Percentiles rank a stretch among this genome's conserved stretches.
These are phyloP conservation scores for Populus tremula DNA, from an alignment of 345 rosid species.

Conservation along the genomic window DNA sequence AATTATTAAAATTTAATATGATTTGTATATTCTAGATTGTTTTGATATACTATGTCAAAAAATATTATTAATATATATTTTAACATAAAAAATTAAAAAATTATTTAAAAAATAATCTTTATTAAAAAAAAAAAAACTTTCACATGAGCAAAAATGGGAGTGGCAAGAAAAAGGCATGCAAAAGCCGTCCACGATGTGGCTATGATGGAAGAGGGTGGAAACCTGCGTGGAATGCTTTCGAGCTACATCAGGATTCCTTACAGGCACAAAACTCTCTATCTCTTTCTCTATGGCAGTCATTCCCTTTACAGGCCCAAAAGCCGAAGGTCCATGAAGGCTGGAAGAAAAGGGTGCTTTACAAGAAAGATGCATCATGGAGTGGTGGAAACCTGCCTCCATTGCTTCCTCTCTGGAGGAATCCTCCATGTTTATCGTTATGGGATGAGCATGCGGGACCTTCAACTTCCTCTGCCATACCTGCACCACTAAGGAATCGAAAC, in stretches of 20 bases:
- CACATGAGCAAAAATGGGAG: not conserved
- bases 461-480: not conserved
- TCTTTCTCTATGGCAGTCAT: not conserved
- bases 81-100: too few species aligned
- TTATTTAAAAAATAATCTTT: too few species aligned
- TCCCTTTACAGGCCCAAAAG: not conserved
- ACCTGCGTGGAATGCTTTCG: not conserved
- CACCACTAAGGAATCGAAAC: not conserved
- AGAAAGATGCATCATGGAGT: not conserved
- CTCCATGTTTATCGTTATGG: not conserved
- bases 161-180: too few species aligned
- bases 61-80: too few species aligned
- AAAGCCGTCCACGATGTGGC: not conserved
- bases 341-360: not conserved
- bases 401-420: not conserved
- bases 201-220: not conserved
- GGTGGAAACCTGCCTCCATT: conserved; percentile 14
- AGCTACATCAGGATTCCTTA: too few species aligned
- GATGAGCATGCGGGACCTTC: not conserved
- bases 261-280: not conserved
- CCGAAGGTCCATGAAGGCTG: not conserved
- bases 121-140: too few species aligned
- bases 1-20: too few species aligned
- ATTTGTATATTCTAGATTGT: too few species aligned
- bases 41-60: too few species aligned